Base-by-base conservation (phyloP, 2,329 filamentous ascomycete genomes). In the Exophiala alcalophila region DNA sequence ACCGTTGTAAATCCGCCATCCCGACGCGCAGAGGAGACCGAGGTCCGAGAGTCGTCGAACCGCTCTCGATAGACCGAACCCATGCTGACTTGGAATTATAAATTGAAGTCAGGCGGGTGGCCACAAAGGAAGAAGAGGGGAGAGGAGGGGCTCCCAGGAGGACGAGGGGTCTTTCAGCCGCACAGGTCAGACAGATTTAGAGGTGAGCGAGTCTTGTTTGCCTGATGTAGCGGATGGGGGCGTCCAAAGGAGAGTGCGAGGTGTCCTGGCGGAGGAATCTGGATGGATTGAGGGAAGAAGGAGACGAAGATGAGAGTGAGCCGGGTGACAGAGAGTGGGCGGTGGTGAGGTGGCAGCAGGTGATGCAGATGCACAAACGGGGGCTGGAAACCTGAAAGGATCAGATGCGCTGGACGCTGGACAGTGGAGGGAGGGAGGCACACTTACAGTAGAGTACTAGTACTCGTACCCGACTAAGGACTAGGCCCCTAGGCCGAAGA, bases 1-100 rank as follows among this genome's bases (percentile, higher is more conserved):
- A 81, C 72, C 5, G 74, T 77, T 52, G 72, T 76, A 56, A 72
- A 74, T 49, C 65, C 60, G 48, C 61, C 69, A 24, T 61, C 58
- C 47, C 64, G 61, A 40, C 65, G 63, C 48, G 60, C 58, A 15
- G 50, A 51, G 8, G 56, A 57, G 27, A 54, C 46, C 2, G 47
- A 41, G 8, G 50, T 55, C 42, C 55, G 49, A n/a, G 46, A 53
- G 38, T 69, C 67, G 45, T 71, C 67, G 58, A 63, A 69, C 37
- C 66, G 62, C 18, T 63, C 62, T 36, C 65, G 58, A 34, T 68
- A 54, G 20, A 57, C 47, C 3, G 47, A 47, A 8, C 50, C 49
- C 54, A 57, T 55, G 26, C 20, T 44, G 47, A 29, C 21, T 40
- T 27, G 21, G 38, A 15, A 12, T 18, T 15, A 15, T 26, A 10